Evolutionary conservation across 148 eudicot genomes (phyloP), one percentile per base, ranked within the genome.

Genomic region (Vaccinium corymbosum): DNA sequence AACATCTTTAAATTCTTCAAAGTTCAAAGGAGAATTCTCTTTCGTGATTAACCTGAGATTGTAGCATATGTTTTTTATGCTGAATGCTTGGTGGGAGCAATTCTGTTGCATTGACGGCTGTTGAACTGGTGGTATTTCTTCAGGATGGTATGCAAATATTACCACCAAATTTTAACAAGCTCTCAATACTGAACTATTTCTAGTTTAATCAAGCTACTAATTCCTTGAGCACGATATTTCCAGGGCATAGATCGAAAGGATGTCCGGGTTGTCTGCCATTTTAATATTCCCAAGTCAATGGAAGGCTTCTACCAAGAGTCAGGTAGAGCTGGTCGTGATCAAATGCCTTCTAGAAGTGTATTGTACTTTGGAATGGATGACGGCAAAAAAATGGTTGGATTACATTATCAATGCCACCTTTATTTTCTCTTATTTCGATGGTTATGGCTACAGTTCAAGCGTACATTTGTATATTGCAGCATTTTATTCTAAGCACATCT

Each of bases 271-370:
- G 98, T 95, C 85, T 95, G 98, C 86, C 98, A 95, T 88, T 95
- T 88, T 79, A 94, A 95, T 84, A 90, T 95, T 83, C 98, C 98
- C 46, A 95, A 95, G 89, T 92, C 98, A 35, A 95, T 95, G 98
- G 98, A 94, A 89, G 83, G 92, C 83, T 95, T 95, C 87, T 95
- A 95, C 86, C 98, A 95, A 86, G 98, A 95, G 90, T 95, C 98
- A 9, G 98, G 98, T 83, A 91, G 98, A 92, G 98, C 98, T 85
- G 98, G 98, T 53, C 97, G 98, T 85, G 98, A 95, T 90, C 98
- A 93, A 86, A 80, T 89, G 87, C 92, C 97, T 64, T 94, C 94
- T 85, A 90, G 84, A 86, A 95, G 98, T 87, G 81, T 95, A 20
- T 85, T 95, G 86, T 95, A 95, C 89, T 94, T 90, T 87, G 98